Conservation (phyloP, 2,329 filamentous ascomycete genomes). For the Alternaria hordeiaustralica region DNA sequence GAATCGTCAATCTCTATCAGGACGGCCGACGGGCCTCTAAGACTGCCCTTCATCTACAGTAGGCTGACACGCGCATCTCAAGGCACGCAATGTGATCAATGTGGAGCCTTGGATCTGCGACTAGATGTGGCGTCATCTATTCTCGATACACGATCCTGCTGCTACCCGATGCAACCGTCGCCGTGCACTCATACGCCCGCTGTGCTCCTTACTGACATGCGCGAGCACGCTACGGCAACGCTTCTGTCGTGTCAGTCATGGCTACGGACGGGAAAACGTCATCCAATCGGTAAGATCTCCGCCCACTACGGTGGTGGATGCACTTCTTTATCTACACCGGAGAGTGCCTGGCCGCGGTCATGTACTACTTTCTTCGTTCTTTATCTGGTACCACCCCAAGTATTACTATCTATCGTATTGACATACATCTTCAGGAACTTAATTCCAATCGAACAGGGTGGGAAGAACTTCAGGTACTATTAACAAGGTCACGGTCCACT, state of each 20-base stretch:
- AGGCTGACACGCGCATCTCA: constrained; percentile 7
- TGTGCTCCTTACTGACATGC: constrained; percentile 29
- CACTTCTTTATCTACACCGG: constrained; percentile 32
- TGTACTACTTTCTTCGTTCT: constrained; percentile 37
- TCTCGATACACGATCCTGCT: constrained; percentile 15
- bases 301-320: constrained; percentile 2
- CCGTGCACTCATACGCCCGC: constrained; percentile 27
- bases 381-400: constrained; percentile 41
- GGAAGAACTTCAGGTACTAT: constrained; percentile 22
- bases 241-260: constrained; percentile 34
- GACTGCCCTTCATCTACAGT: constrained; percentile 16
- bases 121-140: background rate
- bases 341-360: constrained; percentile 34
- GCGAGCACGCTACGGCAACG: constrained; percentile 36
- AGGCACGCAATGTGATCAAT: background rate
- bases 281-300: constrained; percentile 30
- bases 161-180: constrained; percentile 18
- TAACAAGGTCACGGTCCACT: constrained; percentile 32
- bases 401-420: constrained; percentile 39
- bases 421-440: constrained; percentile 34
- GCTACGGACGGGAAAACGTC: constrained; percentile 19
- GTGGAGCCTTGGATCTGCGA: constrained; percentile 3
- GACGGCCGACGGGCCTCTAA: constrained; percentile 35
- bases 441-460: constrained; percentile 28
- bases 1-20: constrained; percentile 17